Evolutionary conservation across 176 grass and related monocot species (phyloP), one percentile per base, ranked within the genome.

Genomic region (Eleusine indica): DNA sequence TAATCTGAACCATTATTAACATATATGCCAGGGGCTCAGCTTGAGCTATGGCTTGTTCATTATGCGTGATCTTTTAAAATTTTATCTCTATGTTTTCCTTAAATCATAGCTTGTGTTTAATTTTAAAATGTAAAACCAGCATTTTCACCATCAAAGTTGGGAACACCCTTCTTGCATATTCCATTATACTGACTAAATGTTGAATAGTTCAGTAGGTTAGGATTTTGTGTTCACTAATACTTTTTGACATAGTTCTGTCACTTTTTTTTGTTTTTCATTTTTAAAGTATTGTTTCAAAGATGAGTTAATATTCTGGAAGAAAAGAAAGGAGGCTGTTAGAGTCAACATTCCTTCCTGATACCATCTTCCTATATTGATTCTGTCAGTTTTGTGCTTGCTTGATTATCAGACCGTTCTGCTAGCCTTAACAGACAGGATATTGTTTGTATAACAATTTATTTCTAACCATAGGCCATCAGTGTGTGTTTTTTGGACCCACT

Each of bases 311-410:
- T 11, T 79, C 19, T 83, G 84, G 87, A 92, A 92, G 91, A 87
- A 92, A 89, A 89, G 91, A 89, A 92, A 84, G 84, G 91, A 68
- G 81, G 67, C 11, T 92, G 81, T 76, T 48, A 48, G 68, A 90
- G 87, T 86, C 80, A 64, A 60, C 72, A 81, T 87, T 83, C 88
- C 81, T 89, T 57, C 87, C 84, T 84, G 91, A 89, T 89, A 9
- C 84, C 66, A 84, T 87, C 91, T 92, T 87, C 91, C 87, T 84
- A 92, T 35, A 92, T 77, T 87, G 54, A 84, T 16, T 73, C 81
- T 89, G 91, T 66, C 76, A 73, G 77, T 51, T 76, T 80, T 80
- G 77, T 77, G 84, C 81, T 87, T 75, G 91, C 84, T 48, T 84
- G 69, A 77, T 87, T 87, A 38, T 47, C 48, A 84, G 91, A 69